phyloP scores from a whole-genome alignment of 2,329 filamentous ascomycete species.

The Trichoderma breve region DNA sequence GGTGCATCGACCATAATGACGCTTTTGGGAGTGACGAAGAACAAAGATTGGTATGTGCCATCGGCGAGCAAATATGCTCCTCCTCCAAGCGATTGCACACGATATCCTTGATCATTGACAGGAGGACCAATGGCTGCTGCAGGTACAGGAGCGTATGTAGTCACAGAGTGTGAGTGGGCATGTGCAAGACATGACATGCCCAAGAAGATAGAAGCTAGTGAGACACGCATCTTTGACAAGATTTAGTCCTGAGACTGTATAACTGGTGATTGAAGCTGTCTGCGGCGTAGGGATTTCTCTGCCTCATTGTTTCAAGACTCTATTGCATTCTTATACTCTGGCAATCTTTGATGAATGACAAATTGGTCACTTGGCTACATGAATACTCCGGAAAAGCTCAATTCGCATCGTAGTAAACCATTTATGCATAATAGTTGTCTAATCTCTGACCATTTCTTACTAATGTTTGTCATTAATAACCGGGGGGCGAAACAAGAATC shows the following conservation, averaged over 20 bases:
- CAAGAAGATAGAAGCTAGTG: not conserved
- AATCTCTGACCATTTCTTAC: not conserved
- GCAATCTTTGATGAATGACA: not conserved
- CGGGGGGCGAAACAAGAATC: not conserved
- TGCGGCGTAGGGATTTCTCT: not conserved
- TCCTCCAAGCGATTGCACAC: not conserved
- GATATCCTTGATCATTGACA: not conserved
- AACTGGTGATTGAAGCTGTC: not conserved
- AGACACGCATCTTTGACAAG: not conserved
- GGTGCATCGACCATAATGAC: not conserved
- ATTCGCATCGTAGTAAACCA: not conserved
- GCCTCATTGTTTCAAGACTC: not conserved
- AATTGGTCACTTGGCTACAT: not conserved
- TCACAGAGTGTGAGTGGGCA: not conserved
- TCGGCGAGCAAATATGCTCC: not conserved
- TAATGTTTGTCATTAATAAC: not conserved
- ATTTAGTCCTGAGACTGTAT: not conserved
- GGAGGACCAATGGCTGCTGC: not conserved
- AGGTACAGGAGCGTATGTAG: not conserved
- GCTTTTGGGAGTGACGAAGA: not conserved
- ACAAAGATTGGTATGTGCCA: not conserved
- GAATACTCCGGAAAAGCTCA: not conserved
- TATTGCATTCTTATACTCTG: not conserved
- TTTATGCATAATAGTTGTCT: not conserved
- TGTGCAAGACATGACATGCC: not conserved